Evolutionary conservation across 768 basidiomycete species (phyloP), one percentile per base, ranked within the genome.

Genomic region (Lentinula raphanica): DNA sequence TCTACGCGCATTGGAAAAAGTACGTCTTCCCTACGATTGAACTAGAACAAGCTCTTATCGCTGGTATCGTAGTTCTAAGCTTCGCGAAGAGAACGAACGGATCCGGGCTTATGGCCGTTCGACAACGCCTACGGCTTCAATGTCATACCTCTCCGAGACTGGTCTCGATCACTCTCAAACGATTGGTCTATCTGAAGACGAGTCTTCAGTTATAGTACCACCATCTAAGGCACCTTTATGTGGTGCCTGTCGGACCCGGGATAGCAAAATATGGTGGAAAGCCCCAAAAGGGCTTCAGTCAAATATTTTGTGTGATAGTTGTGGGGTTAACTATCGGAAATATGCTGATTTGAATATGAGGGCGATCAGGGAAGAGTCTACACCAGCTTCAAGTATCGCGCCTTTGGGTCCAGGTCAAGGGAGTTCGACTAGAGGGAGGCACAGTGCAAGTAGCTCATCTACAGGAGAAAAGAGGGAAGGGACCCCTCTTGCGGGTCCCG

Each of bases 261-360:
- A 92, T 59, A 89, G 89, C 5, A 78, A 78, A 36, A 74, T 71
- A 2, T 97, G 94, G 94, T 97, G 92, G 92, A 91, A 90, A 68
- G 92, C 93, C 13, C 94, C 94, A 2, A 91, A 91, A 67, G 90
- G 88, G 21, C 79, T 95, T n/a, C 70, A 78, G 0, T 88, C 88
- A 1, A 80, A 79, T 59, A 81, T 93, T 38, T 83, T 96, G 54
- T 97, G 94, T 67, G 91, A 95, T 46, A 78, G 71, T 28, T 97
- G 94, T 66, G 94, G 94, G 12, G 81, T 84, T 45, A 89, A 88
- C 62, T 97, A 92, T 88, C 79, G 94, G 64, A 97, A 95, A 72
- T 97, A 97, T 68, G 94, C 92, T 0, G 93, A 95, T 63, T 76
- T 94, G 49, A 91, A 87, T 63, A 85, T 89, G 25, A 78, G 89